These are phyloP conservation scores for Phytopythium montanum DNA, from an alignment of 352 stramenopile species.

Conservation along the genomic window DNA sequence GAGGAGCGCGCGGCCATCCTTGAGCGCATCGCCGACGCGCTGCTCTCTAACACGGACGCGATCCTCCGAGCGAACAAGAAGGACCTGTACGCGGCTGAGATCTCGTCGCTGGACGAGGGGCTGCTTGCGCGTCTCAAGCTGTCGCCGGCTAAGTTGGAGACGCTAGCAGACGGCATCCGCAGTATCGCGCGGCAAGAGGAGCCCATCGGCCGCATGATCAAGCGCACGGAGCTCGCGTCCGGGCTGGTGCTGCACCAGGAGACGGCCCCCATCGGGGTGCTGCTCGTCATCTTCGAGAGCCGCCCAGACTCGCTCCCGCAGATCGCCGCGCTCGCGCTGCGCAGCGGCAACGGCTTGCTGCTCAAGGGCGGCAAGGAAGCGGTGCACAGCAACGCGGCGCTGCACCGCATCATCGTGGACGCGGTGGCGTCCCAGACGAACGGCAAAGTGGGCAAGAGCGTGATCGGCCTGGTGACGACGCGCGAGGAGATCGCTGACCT, in stretches of 20 bases:
- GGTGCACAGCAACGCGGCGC: slow-evolving; percentile 81
- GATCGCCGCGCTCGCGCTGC: slow-evolving; percentile 94
- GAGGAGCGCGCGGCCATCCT: slow-evolving; percentile 88
- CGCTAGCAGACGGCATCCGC: slow-evolving; percentile 93
- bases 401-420: slow-evolving; percentile 94
- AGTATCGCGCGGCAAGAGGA: slow-evolving; percentile 87
- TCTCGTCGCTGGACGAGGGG: slow-evolving; percentile 55
- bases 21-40: slow-evolving; percentile 79
- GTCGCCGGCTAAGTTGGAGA: slow-evolving; percentile 92
- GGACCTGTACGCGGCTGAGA: slow-evolving; percentile 87
- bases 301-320: slow-evolving; percentile 95
- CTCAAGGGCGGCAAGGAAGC: slow-evolving; percentile 98
- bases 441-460: slow-evolving; percentile 88
- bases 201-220: slow-evolving; percentile 70
- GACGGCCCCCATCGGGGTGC: slow-evolving; percentile 95
- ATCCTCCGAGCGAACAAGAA: slow-evolving; percentile 92
- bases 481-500: slow-evolving; percentile 93
- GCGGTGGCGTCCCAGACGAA: slow-evolving; percentile 87
- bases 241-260: slow-evolving; percentile 93
- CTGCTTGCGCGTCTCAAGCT: slow-evolving; percentile 81
- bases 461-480: slow-evolving; percentile 95
- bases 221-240: slow-evolving; percentile 86
- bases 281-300: slow-evolving; percentile 99
- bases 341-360: slow-evolving; percentile 95
- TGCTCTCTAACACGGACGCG: slow-evolving; percentile 75